Base-by-base conservation (phyloP, 306 rosid species). In the Inga leiocalycina region DNA sequence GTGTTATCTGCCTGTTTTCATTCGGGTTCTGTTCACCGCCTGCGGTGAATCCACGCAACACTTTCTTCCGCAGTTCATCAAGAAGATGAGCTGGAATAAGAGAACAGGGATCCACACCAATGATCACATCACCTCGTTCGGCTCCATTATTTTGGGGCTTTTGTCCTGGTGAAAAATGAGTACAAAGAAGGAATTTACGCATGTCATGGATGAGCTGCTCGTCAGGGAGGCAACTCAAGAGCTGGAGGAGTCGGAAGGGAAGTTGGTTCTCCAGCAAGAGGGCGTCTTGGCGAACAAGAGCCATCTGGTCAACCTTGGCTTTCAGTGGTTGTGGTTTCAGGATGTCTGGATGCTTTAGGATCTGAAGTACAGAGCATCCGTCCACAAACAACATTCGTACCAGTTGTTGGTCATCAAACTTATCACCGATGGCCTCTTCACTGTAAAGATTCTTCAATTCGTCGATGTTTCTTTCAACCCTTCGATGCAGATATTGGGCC, bases 281-380 rank as follows among this genome's bases (percentile, higher is more conserved):
- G 57, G 45, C 8, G 43, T 80, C 77, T 39, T 39, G 56, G 14
- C 3, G 46, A 49, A 80, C 59, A 16, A 70, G 45, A 4, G 4
- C 56, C 11, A 70, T 10, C 7, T 54, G 71, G 14, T 80, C 83
- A 9, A 70, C 4, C 71, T 24, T 52, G 14, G 44, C 4, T 0
- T 41, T 43, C 20, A 80, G 37, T 10, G 3, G 5, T 2, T 56
- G 2, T 2, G 41, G 34, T 0, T 43, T 3, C 8, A 34, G 54
- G 5, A 19, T 15, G 5, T 4, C 19, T 8, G 57, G 61, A 15
- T 43, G 10, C 0, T 43, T 11, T 15, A 80, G 3, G 27, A 80
- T 24, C 41, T 80, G 70, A 15, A 80, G 71, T 16, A 79, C 17
- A n/a, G 51, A 22, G 14, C 79, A 75, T 1, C 78, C 78, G 10